phyloP scores from a whole-genome alignment of 2,329 filamentous ascomycete species.

The Ascomycota sp. region DNA sequence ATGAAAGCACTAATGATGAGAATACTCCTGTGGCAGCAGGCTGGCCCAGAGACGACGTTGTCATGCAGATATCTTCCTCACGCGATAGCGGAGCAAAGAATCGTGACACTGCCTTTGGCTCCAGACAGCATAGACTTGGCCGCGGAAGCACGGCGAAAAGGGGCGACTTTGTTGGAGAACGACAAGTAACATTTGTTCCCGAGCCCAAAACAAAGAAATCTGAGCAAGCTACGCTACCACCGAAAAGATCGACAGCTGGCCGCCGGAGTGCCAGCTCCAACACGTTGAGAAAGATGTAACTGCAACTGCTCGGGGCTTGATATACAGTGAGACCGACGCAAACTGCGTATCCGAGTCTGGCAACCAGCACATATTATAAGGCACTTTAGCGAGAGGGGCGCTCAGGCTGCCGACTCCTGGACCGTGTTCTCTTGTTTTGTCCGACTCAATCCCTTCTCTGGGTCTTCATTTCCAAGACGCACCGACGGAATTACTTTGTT shows the following conservation, averaged over 20 bases:
- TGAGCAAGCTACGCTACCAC: conserved; percentile 10
- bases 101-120: conserved; percentile 35
- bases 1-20: conserved; percentile 22
- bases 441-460: conserved; percentile 34
- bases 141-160: conserved; percentile 22
- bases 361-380: too few species aligned
- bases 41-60: conserved; percentile 18
- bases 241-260: conserved; percentile 15
- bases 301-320: conserved; percentile 20
- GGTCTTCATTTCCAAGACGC: conserved; percentile 28
- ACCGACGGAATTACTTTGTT: conserved; percentile 41
- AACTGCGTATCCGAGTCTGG: too few species aligned
- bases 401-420: conserved; percentile 4
- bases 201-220: conserved; percentile 31
- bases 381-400: conserved; percentile 1
- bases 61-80: conserved; percentile 50
- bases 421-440: conserved; percentile 16
- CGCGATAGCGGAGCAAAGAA: conserved; percentile 37
- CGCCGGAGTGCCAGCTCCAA: conserved; percentile 60
- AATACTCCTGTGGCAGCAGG: conserved; percentile 6
- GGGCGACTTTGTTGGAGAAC: conserved; percentile 37
- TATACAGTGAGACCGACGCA: too few species aligned
- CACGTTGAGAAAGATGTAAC: conserved; percentile 48
- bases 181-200: conserved; percentile 55
- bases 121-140: conserved; percentile 28